phyloP scores from a whole-genome alignment of 148 eudicot genomes.

The Polygonum maritimum region DNA sequence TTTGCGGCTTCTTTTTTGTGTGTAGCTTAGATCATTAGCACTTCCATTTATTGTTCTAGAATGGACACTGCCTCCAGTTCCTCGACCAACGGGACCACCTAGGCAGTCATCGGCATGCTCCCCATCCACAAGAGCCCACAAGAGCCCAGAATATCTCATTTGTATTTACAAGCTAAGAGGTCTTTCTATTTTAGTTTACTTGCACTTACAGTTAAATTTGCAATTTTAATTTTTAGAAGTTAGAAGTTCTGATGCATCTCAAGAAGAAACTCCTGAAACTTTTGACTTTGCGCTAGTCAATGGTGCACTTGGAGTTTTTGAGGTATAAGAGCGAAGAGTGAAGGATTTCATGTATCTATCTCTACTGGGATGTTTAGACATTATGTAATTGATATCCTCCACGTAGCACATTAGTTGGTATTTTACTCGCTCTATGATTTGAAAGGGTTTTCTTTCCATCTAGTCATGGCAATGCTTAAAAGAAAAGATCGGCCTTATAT shows the following conservation, averaged over 20 bases:
- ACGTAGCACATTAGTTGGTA: neutral
- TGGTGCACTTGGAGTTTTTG: conserved; percentile 98
- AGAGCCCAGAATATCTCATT: conserved; percentile 46
- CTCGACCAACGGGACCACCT: conserved; percentile 60
- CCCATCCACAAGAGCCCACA: conserved; percentile 49
- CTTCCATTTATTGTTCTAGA: conserved; percentile 97
- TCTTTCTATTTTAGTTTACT: neutral
- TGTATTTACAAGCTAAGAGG: neutral
- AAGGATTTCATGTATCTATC: conserved; percentile 74
- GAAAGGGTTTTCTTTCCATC: neutral
- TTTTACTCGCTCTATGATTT: neutral
- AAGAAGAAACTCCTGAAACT: conserved; percentile 84
- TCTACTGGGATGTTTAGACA: neutral
- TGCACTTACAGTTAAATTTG: conserved; percentile 6
- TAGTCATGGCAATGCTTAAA: neutral
- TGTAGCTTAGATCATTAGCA: conserved; percentile 98
- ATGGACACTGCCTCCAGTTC: conserved; percentile 97
- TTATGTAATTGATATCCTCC: neutral
- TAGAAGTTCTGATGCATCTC: conserved; percentile 59
- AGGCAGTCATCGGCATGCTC: conserved; percentile 39
- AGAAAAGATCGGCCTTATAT: neutral
- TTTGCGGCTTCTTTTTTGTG: conserved; percentile 12
- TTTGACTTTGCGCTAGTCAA: conserved; percentile 93
- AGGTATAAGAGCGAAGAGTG: conserved; percentile 93
- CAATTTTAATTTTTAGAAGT: conserved; percentile 37